Evolutionary conservation across 2,329 filamentous ascomycete genomes (phyloP).

Genomic region (Ramichloridium luteum): DNA sequence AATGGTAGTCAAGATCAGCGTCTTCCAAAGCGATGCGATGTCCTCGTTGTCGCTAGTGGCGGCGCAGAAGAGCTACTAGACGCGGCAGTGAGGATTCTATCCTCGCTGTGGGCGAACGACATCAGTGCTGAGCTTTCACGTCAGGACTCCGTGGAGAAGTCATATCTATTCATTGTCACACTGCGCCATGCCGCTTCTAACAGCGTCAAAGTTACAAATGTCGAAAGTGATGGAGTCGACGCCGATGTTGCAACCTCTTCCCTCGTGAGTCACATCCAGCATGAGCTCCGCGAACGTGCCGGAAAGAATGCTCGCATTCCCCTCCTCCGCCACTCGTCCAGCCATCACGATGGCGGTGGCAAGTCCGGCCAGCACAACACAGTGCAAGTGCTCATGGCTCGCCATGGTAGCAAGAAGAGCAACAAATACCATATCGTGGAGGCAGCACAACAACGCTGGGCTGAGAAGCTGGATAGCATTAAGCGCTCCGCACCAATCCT

Average conservation of each 20-base stretch:
- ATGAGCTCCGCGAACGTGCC: slow-evolving; percentile 70
- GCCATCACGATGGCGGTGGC: slow-evolving; percentile 28
- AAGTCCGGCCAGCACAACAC: slow-evolving; percentile 45
- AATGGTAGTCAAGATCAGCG: slow-evolving; percentile 6
- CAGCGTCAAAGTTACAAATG: slow-evolving; percentile 48
- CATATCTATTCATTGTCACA: slow-evolving; percentile 71
- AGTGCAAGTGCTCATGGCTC: slow-evolving; percentile 71
- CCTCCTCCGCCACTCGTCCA: slow-evolving; percentile 25
- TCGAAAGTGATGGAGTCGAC: slow-evolving; percentile 36
- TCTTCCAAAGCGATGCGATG: slow-evolving; percentile 49
- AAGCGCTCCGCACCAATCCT: slow-evolving; percentile 63
- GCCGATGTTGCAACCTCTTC: slow-evolving; percentile 62
- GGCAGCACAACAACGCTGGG: slow-evolving; percentile 47
- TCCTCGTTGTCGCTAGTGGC: slow-evolving; percentile 70
- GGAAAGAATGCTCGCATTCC: slow-evolving; percentile 29
- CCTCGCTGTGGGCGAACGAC: slow-evolving; percentile 67
- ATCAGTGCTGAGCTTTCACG: slow-evolving; percentile 81
- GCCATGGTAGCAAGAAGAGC: slow-evolving; percentile 79
- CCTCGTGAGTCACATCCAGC: slow-evolving; percentile 66
- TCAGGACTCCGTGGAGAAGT: slow-evolving; percentile 5
- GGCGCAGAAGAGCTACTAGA: slow-evolving; percentile 64
- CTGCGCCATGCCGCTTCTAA: slow-evolving; percentile 60
- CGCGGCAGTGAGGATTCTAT: slow-evolving; percentile 63
- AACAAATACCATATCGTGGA: slow-evolving; percentile 81
- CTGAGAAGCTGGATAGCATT: slow-evolving; percentile 56